phyloP scores from a whole-genome alignment of 225 moss, liverwort and hornwort genomes.

The Neckera pumila region DNA sequence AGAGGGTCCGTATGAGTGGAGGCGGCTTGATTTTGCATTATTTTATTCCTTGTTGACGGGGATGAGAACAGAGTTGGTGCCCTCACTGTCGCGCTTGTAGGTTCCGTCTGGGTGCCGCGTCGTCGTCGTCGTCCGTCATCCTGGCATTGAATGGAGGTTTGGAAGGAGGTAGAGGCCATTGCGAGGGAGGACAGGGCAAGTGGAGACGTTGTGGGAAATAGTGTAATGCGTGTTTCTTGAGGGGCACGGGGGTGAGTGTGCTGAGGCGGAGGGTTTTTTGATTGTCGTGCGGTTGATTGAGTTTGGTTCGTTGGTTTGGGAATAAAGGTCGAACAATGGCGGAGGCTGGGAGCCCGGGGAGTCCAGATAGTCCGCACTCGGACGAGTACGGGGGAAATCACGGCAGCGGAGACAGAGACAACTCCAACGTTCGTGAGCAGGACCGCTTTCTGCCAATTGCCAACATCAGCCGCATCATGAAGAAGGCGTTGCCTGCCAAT shows the following conservation, averaged over 20 bases:
- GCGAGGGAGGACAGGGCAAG: not conserved
- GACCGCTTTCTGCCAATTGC: constrained; percentile 95
- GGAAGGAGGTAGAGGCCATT: not conserved
- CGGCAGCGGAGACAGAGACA: constrained; percentile 76
- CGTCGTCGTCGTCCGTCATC: not conserved
- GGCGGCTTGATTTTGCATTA: not conserved
- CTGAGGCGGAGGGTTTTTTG: not conserved
- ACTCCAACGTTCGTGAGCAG: constrained; percentile 72
- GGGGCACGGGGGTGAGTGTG: not conserved
- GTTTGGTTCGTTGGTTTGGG: not conserved
- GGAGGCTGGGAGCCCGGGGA: constrained; percentile 74
- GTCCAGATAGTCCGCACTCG: constrained; percentile 82
- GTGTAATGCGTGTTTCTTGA: not conserved
- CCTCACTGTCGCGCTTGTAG: not conserved
- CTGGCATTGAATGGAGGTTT: not conserved
- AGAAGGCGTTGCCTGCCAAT: constrained; percentile 88
- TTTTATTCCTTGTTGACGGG: not conserved
- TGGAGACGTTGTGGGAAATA: not conserved
- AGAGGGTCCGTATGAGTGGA: not conserved
- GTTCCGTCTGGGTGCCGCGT: not conserved
- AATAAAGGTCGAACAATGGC: constrained; percentile 50
- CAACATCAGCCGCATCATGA: constrained; percentile 92
- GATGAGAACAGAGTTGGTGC: not conserved
- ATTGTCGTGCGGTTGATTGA: not conserved
- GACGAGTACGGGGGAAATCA: constrained; percentile 86